These are phyloP conservation scores for Aegle marmelos DNA, from an alignment of 345 rosid genomes.

Conservation along the genomic window DNA sequence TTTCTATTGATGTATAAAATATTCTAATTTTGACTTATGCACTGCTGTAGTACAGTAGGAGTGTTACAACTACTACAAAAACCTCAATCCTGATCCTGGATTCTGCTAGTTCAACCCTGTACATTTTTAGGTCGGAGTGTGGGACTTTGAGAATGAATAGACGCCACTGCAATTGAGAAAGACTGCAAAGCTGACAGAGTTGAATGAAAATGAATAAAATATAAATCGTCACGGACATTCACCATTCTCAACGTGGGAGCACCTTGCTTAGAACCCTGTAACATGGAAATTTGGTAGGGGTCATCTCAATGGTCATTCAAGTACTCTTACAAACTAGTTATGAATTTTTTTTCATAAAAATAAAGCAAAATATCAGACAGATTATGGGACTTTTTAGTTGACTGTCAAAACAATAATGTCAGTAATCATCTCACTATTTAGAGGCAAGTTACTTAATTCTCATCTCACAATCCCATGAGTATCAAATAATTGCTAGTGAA, in stretches of 20 bases:
- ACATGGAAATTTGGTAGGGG: constrained; percentile 19
- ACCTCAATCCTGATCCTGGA: constrained; percentile 16
- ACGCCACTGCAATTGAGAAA: constrained; percentile 77
- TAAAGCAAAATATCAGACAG: not conserved
- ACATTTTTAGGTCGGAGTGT: constrained; percentile 45
- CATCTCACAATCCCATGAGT: not conserved
- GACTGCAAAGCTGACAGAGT: constrained; percentile 76
- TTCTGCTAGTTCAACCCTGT: constrained; percentile 33
- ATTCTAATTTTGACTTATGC: constrained; percentile 26
- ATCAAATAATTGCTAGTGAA: not conserved
- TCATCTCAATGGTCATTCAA: constrained; percentile 12
- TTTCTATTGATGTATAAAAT: constrained; percentile 24
- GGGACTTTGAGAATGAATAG: constrained; percentile 64
- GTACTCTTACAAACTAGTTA: not conserved
- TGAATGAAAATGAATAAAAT: constrained; percentile 65
- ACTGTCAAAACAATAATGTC: not conserved
- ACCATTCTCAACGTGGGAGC: constrained; percentile 63
- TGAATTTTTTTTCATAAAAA: no score
- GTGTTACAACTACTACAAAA: constrained; percentile 30
- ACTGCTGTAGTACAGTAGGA: constrained; percentile 14
- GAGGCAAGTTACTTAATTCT: no score
- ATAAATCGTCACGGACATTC: constrained; percentile 64
- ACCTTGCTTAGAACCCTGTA: constrained; percentile 58
- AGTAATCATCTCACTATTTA: not conserved
- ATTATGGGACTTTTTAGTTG: not conserved